phyloP scores from a whole-genome alignment of 495 filamentous ascomycete genomes.

The Podospora fimiseda region DNA sequence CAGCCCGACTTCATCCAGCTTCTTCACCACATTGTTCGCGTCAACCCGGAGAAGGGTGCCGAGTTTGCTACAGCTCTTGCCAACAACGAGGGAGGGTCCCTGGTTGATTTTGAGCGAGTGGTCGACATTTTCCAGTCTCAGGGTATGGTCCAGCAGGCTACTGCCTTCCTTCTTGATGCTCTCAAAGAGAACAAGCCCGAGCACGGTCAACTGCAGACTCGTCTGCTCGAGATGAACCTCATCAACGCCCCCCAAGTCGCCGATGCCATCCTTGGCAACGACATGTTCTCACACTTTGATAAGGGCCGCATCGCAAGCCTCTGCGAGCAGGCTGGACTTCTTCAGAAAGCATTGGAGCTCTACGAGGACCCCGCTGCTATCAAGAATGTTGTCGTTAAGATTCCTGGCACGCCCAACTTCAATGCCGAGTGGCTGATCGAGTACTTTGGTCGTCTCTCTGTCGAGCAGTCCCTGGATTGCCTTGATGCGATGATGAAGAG shows the following conservation, averaged over 20 bases:
- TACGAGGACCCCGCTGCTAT: conserved; percentile 84
- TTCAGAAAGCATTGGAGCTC: conserved; percentile 87
- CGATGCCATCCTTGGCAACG: conserved; percentile 92
- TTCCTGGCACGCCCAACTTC: conserved; percentile 72
- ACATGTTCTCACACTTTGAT: conserved; percentile 97
- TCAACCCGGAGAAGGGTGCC: conserved; percentile 88
- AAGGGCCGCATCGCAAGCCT: conserved; percentile 77
- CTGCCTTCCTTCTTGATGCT: conserved; percentile 91
- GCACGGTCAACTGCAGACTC: conserved; percentile 87
- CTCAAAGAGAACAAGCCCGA: conserved; percentile 91
- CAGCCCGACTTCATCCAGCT: conserved; percentile 87
- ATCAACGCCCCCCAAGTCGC: conserved; percentile 94
- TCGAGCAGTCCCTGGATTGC: conserved; percentile 91
- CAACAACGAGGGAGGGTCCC: conserved; percentile 72
- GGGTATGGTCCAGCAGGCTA: conserved; percentile 95
- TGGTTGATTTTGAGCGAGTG: conserved; percentile 90
- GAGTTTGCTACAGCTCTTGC: conserved; percentile 89
- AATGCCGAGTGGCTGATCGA: conserved; percentile 82
- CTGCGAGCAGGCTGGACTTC: conserved; percentile 84
- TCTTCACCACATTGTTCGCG: conserved; percentile 83
- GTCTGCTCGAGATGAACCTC: conserved; percentile 96
- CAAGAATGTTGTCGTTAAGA: conserved; percentile 78
- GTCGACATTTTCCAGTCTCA: conserved; percentile 97
- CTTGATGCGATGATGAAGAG: conserved; percentile 90
- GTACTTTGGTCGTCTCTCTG: conserved; percentile 88